phyloP scores from a whole-genome alignment of 805 yeast species.

The Metschnikowia corniflorae region DNA sequence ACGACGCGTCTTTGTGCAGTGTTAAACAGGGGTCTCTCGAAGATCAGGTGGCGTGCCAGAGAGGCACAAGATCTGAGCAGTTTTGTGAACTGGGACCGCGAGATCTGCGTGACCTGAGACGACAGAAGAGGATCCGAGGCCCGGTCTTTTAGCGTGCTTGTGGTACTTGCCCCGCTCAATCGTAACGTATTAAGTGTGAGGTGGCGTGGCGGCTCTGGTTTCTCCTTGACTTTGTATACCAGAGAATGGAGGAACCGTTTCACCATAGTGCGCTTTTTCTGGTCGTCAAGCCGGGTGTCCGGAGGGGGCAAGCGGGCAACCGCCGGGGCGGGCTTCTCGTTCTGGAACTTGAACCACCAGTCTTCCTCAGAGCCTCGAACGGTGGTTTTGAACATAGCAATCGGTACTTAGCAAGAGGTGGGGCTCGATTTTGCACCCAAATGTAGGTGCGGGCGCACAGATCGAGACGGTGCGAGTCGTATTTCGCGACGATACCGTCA shows the following conservation, averaged over 20 bases:
- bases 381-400: slow-evolving; percentile 15
- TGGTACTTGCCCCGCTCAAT: not conserved
- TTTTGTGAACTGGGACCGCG: slow-evolving; percentile 6
- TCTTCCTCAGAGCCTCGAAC: slow-evolving; percentile 10
- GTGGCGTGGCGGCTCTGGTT: slow-evolving; percentile 6
- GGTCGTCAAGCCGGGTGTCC: slow-evolving; percentile 2
- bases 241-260: slow-evolving; percentile 12
- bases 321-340: slow-evolving; percentile 1
- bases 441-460: slow-evolving; percentile 1
- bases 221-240: slow-evolving; percentile 13
- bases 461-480: not conserved
- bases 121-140: not conserved
- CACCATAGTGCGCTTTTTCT: slow-evolving; percentile 12
- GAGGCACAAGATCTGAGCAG: slow-evolving; percentile 7
- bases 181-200: slow-evolving; percentile 2
- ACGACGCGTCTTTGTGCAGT: slow-evolving; percentile 21
- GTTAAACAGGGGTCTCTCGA: slow-evolving; percentile 3
- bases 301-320: slow-evolving; percentile 1
- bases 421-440: slow-evolving; percentile 9
- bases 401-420: slow-evolving; percentile 11
- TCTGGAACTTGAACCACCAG: slow-evolving; percentile 12
- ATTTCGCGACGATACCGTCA: not conserved
- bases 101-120: slow-evolving; percentile 1
- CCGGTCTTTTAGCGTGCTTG: not conserved
- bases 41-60: slow-evolving; percentile 5